Evolutionary conservation across 2,329 filamentous ascomycete species (phyloP), one percentile per base, ranked within the genome.

Genomic region (Madurella fahalii): DNA sequence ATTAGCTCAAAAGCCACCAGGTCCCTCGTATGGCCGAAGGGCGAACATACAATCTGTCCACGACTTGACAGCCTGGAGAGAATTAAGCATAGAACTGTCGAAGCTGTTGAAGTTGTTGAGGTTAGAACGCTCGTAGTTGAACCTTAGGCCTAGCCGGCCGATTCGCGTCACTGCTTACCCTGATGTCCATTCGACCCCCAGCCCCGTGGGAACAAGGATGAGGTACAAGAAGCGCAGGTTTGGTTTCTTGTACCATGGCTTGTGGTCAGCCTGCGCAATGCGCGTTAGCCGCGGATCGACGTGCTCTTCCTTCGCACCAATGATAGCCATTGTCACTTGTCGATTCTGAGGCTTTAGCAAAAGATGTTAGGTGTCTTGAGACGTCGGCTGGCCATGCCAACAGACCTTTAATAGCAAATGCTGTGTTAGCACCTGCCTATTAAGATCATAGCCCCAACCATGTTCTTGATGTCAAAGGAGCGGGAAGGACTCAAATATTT

Each of bases 141-240:
- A 25, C 4, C 7, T 25, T 25, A 25, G 25, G 25, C 7, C 25
- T 25, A 7, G 25, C 25, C 7, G 25, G 25, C 25, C 25, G 25
- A 7, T 25, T 7, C 25, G 7, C 25, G n/a, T 7, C 25, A 25
- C 4, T 7, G 25, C 25, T 25, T 25, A 25, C 25, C 25, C 71
- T 0, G 70, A 72, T 0, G 77, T 79, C 71, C 69, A 72, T 58
- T 74, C 71, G 3, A 73, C 71, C 0, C 72, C 72, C n/a, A 75
- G 61, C 0, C 65, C 70, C 4, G 68, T 69, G 0, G 71, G 72
- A n/a, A 74, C 62, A 13, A 75, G 62, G 32, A 72, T 70, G 49
- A 74, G 62, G 53, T 74, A 75, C 32, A 74, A 60, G 12, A 67
- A 64, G 25, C 71, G 63, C 50, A 74, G 60, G 52, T 73, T 71